A percentile compares a stretch with the other conserved stretches of the same genome.
Conservation (phyloP, 1,284 basidiomycete genomes). For the Mycena sp. region DNA sequence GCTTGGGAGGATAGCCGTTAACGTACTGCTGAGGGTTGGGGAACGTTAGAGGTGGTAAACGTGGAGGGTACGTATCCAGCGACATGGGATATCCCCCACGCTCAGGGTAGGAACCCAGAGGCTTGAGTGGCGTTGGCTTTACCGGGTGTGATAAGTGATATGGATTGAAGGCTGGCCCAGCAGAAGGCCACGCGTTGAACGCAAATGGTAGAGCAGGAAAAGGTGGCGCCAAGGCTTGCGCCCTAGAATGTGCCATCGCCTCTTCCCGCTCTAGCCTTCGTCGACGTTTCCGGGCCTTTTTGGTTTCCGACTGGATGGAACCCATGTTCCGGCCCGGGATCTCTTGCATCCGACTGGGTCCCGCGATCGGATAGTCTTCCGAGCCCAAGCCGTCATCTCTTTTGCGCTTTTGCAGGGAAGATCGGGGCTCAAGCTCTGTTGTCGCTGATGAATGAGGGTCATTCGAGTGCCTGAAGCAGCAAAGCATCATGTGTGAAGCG, state of each 20-base stretch:
- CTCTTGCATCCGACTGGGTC: neutral
- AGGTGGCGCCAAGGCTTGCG: constrained; percentile 25
- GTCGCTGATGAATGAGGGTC: neutral
- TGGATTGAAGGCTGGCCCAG: constrained; percentile 13
- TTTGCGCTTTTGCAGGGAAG: constrained; percentile 25
- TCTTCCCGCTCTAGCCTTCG: constrained; percentile 45
- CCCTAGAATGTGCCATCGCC: constrained; percentile 36
- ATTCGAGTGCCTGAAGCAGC: neutral
- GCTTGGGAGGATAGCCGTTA: neutral
- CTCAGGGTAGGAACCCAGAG: neutral
- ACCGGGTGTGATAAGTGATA: neutral
- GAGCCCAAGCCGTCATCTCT: constrained; percentile 12
- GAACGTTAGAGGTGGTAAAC: neutral
- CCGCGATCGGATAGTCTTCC: neutral
- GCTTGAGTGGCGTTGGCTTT: neutral
- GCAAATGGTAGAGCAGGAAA: constrained; percentile 21
- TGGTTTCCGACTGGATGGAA: constrained; percentile 36
- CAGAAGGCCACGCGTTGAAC: constrained; percentile 30
- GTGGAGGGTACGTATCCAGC: neutral
- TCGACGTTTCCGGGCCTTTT: constrained; percentile 50
- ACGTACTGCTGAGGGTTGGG: neutral
- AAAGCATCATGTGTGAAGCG: neutral
- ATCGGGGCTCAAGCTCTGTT: neutral
- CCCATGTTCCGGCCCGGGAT: neutral
- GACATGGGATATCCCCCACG: neutral